Percentiles rank a stretch among this genome's conserved stretches.
Conservation (phyloP, 371 early-diverging fungal genomes). For the Mucor ambiguus region DNA sequence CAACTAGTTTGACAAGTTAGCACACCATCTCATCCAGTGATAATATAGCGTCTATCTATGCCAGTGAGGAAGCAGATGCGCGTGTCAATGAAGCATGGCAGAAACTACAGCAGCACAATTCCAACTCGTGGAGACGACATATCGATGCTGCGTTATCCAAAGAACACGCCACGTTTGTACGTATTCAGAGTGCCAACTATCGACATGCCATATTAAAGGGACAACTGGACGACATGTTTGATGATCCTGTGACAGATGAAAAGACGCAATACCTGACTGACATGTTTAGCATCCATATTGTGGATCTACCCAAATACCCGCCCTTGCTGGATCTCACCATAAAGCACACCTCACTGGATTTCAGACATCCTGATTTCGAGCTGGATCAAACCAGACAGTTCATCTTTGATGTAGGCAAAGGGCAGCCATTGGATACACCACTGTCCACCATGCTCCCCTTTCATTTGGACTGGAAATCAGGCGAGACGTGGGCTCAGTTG, state of each 20-base stretch:
- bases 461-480: conserved; percentile 38
- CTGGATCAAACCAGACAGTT: conserved; percentile 47
- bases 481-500: conserved; percentile 39
- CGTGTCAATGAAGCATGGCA: conserved; percentile 15
- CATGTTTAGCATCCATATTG: conserved; percentile 14
- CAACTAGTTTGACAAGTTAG: not conserved
- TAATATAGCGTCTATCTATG: not conserved
- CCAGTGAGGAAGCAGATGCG: not conserved
- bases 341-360: conserved; percentile 20
- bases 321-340: conserved; percentile 42
- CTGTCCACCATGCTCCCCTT: conserved; percentile 59
- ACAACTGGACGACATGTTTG: conserved; percentile 6
- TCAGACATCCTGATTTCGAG: conserved; percentile 40
- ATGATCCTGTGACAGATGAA: not conserved
- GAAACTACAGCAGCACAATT: conserved; percentile 20
- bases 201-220: not conserved
- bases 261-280: not conserved
- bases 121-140: conserved; percentile 41
- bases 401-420: conserved; percentile 54
- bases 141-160: conserved; percentile 30
- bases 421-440: conserved; percentile 45
- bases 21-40: not conserved
- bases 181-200: conserved; percentile 3
- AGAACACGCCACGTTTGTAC: conserved; percentile 10
- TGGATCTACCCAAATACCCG: conserved; percentile 17